Evolutionary conservation across 2,329 filamentous ascomycete genomes (phyloP).

Genomic region (Talaromyces piceae): DNA sequence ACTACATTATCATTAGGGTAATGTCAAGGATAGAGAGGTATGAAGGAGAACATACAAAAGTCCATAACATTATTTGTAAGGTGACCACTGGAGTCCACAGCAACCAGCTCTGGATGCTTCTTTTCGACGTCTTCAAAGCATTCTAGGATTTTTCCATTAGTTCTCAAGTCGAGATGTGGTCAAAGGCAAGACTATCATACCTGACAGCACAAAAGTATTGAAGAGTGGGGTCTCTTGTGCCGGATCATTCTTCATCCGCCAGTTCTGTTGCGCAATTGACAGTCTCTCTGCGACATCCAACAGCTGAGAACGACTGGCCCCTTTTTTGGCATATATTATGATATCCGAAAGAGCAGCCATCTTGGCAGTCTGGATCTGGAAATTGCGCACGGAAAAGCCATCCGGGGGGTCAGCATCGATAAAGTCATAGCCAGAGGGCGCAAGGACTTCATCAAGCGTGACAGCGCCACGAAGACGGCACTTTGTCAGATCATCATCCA

Average conservation of each 20-base stretch:
- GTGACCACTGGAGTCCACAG: constrained; percentile 63
- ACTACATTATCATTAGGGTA: constrained; percentile 34
- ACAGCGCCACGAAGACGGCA: constrained; percentile 83
- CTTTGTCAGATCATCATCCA: constrained; percentile 66
- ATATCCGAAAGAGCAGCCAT: constrained; percentile 83
- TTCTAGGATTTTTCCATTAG: constrained; percentile 39
- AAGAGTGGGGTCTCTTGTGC: constrained; percentile 56
- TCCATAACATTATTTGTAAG: constrained; percentile 74
- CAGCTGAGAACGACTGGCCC: constrained; percentile 52
- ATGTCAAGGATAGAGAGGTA: constrained; percentile 1
- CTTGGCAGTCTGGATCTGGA: constrained; percentile 92
- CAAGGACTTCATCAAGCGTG: constrained; percentile 70
- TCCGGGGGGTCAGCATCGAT: constrained; percentile 77
- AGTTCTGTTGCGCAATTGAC: constrained; percentile 66
- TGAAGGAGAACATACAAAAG: constrained; percentile 53
- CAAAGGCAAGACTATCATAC: constrained; percentile 33
- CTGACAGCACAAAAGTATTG: constrained; percentile 73
- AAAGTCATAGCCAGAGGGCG: constrained; percentile 54
- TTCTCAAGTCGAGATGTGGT: not conserved
- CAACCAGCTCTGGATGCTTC: constrained; percentile 61
- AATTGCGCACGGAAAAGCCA: constrained; percentile 93
- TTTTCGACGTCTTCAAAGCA: constrained; percentile 66
- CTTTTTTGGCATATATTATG: constrained; percentile 77
- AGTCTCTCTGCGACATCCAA: constrained; percentile 57
- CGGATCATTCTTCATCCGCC: constrained; percentile 58